Base-by-base conservation (phyloP, 306 rosid genomes). In the Trichosanthes cucumerina region DNA sequence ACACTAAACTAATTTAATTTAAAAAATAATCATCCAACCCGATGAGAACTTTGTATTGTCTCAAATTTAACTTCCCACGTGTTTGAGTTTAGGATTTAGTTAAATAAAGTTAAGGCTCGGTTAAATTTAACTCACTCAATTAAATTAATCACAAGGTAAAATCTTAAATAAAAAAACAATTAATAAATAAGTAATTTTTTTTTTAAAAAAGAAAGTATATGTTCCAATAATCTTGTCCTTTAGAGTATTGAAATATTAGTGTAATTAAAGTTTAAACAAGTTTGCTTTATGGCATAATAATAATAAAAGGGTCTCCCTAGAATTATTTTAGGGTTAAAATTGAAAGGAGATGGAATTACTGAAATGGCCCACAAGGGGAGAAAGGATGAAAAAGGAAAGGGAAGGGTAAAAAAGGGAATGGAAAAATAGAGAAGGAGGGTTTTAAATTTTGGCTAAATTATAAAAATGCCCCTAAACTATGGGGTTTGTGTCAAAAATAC, bases 381-480 rank as follows among this genome's bases (percentile, higher is more conserved):
- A 47, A 9, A 16, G 23, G 26, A 14, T 59, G 38, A 23, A 39
- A 57, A 14, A 9, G 11, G 69, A 7, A 38, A 59, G 36, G 41
- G 28, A 77, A 38, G 80, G 80, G 70, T 14, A 77, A 39, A 77
- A 23, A 1, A 1, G 77, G 50, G 9, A 81, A 63, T 52, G 77
- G 63, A 31, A 21, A 21, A 77, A 65, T 23, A 39, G 75, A 63
- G 78, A 81, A 64, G 60, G 74, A 28, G 78, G 54, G 79, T 14
- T 31, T 18, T 41, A 5, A 7, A 59, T 78, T 64, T 76, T 0
- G n/a, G n/a, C n/a, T n/a, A n/a, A n/a, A n/a, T n/a, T n/a, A n/a
- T n/a, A n/a, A n/a, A n/a, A n/a, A n/a, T n/a, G n/a, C n/a, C n/a
- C n/a, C n/a, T n/a, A n/a, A n/a, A n/a, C n/a, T n/a, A n/a, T n/a